Evolutionary conservation across 1,284 basidiomycete genomes (phyloP), one percentile per base, ranked within the genome.

Genomic region (Ceratobasidium sp.): DNA sequence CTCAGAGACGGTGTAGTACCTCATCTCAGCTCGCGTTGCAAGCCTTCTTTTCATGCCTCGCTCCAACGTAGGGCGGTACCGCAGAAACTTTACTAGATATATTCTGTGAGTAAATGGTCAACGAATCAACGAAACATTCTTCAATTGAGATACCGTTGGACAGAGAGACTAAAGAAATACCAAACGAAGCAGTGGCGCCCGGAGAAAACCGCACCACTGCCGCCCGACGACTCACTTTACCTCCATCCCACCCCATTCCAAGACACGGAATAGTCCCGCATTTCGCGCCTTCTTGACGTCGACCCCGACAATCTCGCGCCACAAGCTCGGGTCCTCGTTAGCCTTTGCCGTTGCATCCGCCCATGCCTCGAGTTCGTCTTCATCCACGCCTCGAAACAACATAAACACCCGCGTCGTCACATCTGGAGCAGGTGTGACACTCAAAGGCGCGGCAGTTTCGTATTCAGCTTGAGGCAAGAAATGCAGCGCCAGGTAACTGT

Each of bases 401-500:
- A 89, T 87, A 79, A 88, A 88, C 2, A 89, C 83, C 6, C 88
- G 85, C 0, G 85, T 86, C 10, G 86, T 82, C 46, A 87, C 83
- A 77, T 87, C 87, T 16, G 88, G 88, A 33, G 78, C 44, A 0
- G 88, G 88, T 0, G 77, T 78, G 52, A 88, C 80, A 6, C 81
- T 80, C 35, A 88, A 81, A 1, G 81, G 83, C 0, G 86, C 88
- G 0, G 87, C 84, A 6, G 76, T 75, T 70, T 85, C 86, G 80
- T 87, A 88, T 23, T 83, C 83, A 0, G 78, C 79, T 77, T 88
- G 88, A 1, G 86, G 83, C 4, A 88, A 67, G 82, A 89, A 89
- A 6, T 87, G 85, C 7, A 89, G 82, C 0, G 86, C 87, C 70
- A 88, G 80, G 71, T 85, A 81, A n/a, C 82, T 80, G 81, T 88